phyloP scores from a whole-genome alignment of 2,329 filamentous ascomycete species.

The Phialemoniopsis sp. region DNA sequence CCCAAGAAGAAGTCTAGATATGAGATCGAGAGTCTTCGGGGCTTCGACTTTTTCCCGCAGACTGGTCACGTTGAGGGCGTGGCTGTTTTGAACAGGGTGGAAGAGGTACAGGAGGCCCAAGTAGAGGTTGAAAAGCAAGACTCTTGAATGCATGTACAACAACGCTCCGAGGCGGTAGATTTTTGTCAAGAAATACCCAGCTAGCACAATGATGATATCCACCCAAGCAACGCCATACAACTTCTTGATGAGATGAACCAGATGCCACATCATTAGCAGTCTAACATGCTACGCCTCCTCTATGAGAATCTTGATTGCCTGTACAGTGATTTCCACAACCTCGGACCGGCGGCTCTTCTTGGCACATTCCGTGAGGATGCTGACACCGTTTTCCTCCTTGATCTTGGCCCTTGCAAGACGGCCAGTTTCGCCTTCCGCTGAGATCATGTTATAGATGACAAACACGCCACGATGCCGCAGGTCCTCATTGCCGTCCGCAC shows the following conservation, averaged over 20 bases:
- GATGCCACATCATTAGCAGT: no score
- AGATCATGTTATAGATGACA: conserved; percentile 68
- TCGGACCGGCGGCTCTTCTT: conserved; percentile 65
- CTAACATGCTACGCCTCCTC: conserved; percentile 21
- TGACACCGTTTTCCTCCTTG: conserved; percentile 58
- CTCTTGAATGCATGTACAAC: no score
- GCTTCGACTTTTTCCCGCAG: conserved; percentile 98
- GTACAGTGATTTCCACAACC: conserved; percentile 67
- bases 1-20: conserved; percentile 47
- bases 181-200: no score
- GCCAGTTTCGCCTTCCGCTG: conserved; percentile 62
- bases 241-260: no score
- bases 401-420: conserved; percentile 55
- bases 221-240: no score
- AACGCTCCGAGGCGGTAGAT: no score
- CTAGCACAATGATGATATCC: no score
- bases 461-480: conserved; percentile 71
- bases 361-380: conserved; percentile 65
- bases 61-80: conserved; percentile 68
- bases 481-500: conserved; percentile 67
- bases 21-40: conserved; percentile 83
- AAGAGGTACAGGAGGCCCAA: conserved; percentile 16
- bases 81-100: conserved; percentile 57
- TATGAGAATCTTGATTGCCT: conserved; percentile 67
- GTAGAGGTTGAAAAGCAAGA: no score